phyloP scores from a whole-genome alignment of 306 rosid species.

The Dryas alaskensis region DNA sequence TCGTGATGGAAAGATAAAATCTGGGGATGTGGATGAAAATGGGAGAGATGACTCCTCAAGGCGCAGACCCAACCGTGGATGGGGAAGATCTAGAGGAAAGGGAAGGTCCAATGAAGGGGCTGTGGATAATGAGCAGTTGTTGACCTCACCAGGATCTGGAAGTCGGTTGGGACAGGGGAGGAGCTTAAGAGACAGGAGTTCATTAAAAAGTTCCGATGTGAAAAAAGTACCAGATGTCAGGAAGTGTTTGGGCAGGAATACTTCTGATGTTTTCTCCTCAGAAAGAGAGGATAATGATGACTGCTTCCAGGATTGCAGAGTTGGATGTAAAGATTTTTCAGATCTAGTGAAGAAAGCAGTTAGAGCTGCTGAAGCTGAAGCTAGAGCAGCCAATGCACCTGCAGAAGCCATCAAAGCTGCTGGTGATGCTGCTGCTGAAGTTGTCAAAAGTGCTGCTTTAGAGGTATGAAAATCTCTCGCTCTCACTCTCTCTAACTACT shows the following conservation, averaged over 20 bases:
- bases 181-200: constrained; percentile 57
- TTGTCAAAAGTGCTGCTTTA: constrained; percentile 87
- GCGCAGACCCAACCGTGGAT: constrained; percentile 74
- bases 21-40: constrained; percentile 71
- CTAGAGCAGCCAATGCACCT: constrained; percentile 89
- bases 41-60: constrained; percentile 72
- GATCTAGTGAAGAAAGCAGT: constrained; percentile 83
- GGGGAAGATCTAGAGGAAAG: constrained; percentile 69
- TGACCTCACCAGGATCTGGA: constrained; percentile 78
- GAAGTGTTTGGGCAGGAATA: constrained; percentile 41
- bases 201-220: constrained; percentile 46
- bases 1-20: constrained; percentile 65
- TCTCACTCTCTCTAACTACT: neutral
- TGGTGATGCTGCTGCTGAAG: constrained; percentile 96
- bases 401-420: constrained; percentile 92
- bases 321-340: constrained; percentile 76
- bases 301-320: constrained; percentile 70
- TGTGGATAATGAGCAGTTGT: constrained; percentile 57
- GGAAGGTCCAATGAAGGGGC: constrained; percentile 70
- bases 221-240: constrained; percentile 57
- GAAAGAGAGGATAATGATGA: constrained; percentile 86
- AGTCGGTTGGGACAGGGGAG: constrained; percentile 62
- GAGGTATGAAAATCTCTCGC: constrained; percentile 48
- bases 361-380: constrained; percentile 89
- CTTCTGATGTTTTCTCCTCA: constrained; percentile 39